A percentile compares a stretch with the other conserved stretches of the same genome.
Evolutionary conservation across 495 filamentous ascomycete genomes (phyloP).

Genomic region (Cudoniella acicularis): DNA sequence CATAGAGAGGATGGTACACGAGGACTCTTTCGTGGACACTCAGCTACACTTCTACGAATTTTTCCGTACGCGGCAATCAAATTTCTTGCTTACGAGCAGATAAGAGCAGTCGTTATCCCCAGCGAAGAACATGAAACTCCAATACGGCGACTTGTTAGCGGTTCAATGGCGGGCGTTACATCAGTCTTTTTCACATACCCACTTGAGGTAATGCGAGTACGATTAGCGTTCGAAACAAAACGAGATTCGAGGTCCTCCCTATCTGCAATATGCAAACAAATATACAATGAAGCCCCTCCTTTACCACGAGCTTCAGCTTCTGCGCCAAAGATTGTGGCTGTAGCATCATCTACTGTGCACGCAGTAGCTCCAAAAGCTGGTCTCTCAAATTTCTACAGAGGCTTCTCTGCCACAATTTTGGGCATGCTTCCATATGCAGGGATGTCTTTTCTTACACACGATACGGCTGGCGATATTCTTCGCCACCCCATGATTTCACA

Average conservation of each 20-base stretch:
- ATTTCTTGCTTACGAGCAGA: constrained; percentile 95
- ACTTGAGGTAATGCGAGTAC: constrained; percentile 85
- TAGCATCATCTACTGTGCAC: neutral
- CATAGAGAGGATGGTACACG: constrained; percentile 64
- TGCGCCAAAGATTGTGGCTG: constrained; percentile 1
- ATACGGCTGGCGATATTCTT: constrained; percentile 77
- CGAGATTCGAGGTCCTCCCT: constrained; percentile 61
- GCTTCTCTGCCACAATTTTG: constrained; percentile 81
- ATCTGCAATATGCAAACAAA: constrained; percentile 67
- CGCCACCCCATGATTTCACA: constrained; percentile 58
- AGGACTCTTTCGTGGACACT: constrained; percentile 90
- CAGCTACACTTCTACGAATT: constrained; percentile 87
- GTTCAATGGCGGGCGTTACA: constrained; percentile 78
- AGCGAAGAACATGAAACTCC: constrained; percentile 71
- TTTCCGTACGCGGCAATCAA: constrained; percentile 98
- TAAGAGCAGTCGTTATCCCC: constrained; percentile 71
- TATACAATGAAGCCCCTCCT: constrained; percentile 68
- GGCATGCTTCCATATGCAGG: constrained; percentile 98
- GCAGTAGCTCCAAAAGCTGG: constrained; percentile 55
- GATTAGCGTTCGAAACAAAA: constrained; percentile 90
- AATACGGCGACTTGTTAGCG: constrained; percentile 70
- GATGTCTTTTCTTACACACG: constrained; percentile 95
- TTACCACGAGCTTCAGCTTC: neutral
- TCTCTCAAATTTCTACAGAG: constrained; percentile 88
- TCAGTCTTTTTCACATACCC: constrained; percentile 96